Evolutionary conservation across 257 asterid species (phyloP).

Genomic region (Ilex aquifolium): DNA sequence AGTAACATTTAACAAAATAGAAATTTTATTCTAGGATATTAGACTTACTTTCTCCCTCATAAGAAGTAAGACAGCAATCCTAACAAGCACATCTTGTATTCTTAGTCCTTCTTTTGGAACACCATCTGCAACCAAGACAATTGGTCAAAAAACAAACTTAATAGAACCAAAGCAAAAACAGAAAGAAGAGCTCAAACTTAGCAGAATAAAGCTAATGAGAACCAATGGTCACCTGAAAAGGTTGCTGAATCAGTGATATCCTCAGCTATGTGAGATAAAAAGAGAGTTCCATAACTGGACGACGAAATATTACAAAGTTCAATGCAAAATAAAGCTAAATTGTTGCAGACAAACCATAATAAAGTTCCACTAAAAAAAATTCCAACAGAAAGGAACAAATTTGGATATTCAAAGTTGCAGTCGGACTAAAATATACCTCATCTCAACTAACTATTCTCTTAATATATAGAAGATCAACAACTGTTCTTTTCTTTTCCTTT

Average conservation of each 20-base stretch:
- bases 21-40: not conserved
- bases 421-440: too few relatives aligned
- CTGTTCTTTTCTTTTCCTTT: too few relatives aligned
- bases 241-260: constrained; percentile 62
- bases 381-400: not conserved
- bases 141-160: constrained; percentile 4
- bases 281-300: constrained; percentile 72
- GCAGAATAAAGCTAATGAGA: constrained; percentile 8
- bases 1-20: too few relatives aligned
- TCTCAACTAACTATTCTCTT: too few relatives aligned
- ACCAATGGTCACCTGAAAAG: constrained; percentile 59
- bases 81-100: constrained; percentile 79
- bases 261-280: constrained; percentile 70
- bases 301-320: constrained; percentile 5
- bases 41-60: constrained; percentile 72
- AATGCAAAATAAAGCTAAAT: constrained; percentile 4
- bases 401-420: too few relatives aligned
- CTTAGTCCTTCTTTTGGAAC: constrained; percentile 97
- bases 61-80: constrained; percentile 65
- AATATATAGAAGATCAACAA: too few relatives aligned
- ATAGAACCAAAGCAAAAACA: constrained; percentile 17
- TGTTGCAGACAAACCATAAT: not conserved
- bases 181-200: constrained; percentile 5
- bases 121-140: constrained; percentile 64
- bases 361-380: not conserved